Base-by-base conservation (phyloP, 495 filamentous ascomycete genomes). In the Pyrenopolyporus hunteri region DNA sequence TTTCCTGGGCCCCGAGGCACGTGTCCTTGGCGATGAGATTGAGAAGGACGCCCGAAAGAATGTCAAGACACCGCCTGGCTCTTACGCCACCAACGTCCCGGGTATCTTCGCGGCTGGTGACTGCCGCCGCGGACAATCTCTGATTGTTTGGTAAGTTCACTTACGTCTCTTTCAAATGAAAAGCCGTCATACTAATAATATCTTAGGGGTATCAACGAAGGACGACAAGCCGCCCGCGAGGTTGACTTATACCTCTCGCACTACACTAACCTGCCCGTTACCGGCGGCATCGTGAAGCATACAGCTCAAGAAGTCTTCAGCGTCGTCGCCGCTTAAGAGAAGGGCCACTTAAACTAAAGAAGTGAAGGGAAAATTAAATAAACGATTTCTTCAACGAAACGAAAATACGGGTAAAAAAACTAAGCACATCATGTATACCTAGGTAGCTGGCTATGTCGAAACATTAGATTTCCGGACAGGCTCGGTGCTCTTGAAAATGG, bases 61-160 rank as follows among this genome's bases (percentile, higher is more conserved):
- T 70, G 88, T 99, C 76, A 98, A 99, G 87, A 98, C 94, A 14
- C 83, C 91, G 10, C 84, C 90, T 54, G 95, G 94, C 28, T 84
- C 91, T 54, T 99, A 98, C 69, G 83, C 81, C 57, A 97, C 95
- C 61, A 97, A 92, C 65, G 74, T 97, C 37, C 82, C 87, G 10
- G 94, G 94, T 54, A 85, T 99, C 42, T 99, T 96, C 70, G 93
- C 94, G 42, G 94, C 94, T 54, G 94, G 94, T 73, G 94, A 99
- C 77, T 98, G 95, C 77, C 89, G 93, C 46, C 87, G 94, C 73
- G 94, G 94, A 52, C 94, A 99, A 78, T 96, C 91, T 33, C 81
- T 99, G 48, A 98, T 99, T 75, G 94, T 99, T 63, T 99, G 94
- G 92, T 93, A 84, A 84, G 89, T 82, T 51, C 22, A 56, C 54